Evolutionary conservation across 768 basidiomycete species (phyloP).

Genomic region (Rhizopogon vulgaris): DNA sequence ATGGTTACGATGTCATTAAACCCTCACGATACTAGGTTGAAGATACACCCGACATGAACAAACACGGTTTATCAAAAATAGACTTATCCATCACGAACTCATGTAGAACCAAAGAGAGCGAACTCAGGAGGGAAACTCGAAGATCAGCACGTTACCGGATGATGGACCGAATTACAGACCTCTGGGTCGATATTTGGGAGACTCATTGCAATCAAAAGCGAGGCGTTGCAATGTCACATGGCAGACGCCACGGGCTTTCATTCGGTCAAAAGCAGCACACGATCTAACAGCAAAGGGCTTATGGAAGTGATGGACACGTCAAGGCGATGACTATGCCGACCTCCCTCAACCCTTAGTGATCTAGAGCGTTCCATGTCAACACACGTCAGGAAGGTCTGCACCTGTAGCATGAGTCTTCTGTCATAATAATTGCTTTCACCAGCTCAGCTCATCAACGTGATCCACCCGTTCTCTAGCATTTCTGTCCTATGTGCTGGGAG

Average conservation of each 20-base stretch:
- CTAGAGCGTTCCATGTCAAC: not conserved
- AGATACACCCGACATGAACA: not conserved
- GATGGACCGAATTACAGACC: not conserved
- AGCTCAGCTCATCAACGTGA: no score
- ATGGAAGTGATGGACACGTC: slow-evolving; percentile 1
- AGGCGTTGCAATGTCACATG: not conserved
- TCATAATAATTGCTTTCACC: not conserved
- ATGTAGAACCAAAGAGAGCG: not conserved
- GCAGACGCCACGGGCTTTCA: not conserved
- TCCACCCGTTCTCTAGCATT: no score
- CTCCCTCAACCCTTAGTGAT: not conserved
- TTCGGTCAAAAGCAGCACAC: not conserved
- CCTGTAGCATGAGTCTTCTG: not conserved
- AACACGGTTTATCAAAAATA: not conserved
- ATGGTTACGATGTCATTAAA: not conserved
- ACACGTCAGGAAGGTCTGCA: not conserved
- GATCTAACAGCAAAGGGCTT: not conserved
- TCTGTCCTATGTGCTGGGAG: not conserved
- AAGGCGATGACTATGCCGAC: not conserved
- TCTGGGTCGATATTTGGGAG: not conserved
- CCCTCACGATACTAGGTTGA: not conserved
- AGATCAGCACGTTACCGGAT: not conserved
- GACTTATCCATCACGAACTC: not conserved
- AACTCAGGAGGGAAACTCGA: not conserved
- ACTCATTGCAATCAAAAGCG: not conserved